These are phyloP conservation scores for Miscanthus lutarioriparius DNA, from an alignment of 176 grass and related monocot genomes.

Conservation along the genomic window DNA sequence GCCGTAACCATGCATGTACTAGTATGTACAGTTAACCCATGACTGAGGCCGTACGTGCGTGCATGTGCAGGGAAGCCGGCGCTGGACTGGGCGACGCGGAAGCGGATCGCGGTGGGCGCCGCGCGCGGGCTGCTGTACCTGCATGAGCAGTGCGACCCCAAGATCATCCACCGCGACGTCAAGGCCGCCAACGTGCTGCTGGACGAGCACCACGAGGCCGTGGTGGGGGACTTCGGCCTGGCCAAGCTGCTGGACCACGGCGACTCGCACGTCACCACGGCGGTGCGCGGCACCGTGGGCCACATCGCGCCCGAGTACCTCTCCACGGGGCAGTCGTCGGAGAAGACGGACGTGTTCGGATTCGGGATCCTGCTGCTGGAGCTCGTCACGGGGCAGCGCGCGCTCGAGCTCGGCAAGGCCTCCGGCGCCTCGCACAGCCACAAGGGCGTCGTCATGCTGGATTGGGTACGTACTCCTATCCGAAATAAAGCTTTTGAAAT, in stretches of 20 bases:
- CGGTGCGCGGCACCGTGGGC: constrained; percentile 67
- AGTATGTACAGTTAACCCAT: too few relatives aligned
- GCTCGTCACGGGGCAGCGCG: constrained; percentile 68
- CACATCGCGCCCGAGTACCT: constrained; percentile 82
- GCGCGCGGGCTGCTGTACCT: constrained; percentile 73
- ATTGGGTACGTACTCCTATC: constrained; percentile 48
- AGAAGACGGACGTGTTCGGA: constrained; percentile 79
- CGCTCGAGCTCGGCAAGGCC: constrained; percentile 58
- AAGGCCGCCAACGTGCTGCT: constrained; percentile 88
- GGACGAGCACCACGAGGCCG: constrained; percentile 69
- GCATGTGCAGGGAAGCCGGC: constrained; percentile 52
- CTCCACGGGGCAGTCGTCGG: constrained; percentile 66
- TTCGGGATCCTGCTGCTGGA: constrained; percentile 70
- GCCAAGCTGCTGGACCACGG: constrained; percentile 87
- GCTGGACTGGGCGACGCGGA: constrained; percentile 65
- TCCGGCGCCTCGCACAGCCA: constrained; percentile 17
- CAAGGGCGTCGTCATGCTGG: constrained; percentile 61
- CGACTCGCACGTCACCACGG: constrained; percentile 81
- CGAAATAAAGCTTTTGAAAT: background rate
- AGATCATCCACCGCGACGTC: constrained; percentile 96
- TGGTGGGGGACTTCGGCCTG: constrained; percentile 78
- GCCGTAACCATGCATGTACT: background rate
- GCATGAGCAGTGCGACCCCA: constrained; percentile 89
- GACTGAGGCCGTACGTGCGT: too few relatives aligned
- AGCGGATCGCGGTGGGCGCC: constrained; percentile 68